Conservation (phyloP, 2,329 filamentous ascomycete species). For the Celoporthe dispersa region DNA sequence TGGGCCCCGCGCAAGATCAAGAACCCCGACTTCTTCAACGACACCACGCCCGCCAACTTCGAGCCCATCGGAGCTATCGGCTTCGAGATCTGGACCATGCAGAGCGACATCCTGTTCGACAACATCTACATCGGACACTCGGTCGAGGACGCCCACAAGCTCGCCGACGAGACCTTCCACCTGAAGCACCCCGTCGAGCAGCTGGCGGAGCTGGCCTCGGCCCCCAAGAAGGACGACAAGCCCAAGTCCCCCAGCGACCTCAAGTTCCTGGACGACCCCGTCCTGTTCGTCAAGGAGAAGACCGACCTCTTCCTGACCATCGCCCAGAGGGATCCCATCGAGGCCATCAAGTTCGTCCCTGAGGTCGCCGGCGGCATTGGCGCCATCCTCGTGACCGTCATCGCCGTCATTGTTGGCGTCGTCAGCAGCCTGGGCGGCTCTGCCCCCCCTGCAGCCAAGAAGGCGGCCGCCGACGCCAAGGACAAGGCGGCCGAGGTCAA, state of each 20-base stretch:
- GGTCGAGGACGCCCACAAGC: slow-evolving; percentile 84
- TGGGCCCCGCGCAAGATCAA: slow-evolving; percentile 96
- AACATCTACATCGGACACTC: slow-evolving; percentile 99
- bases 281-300: slow-evolving; percentile 90
- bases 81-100: slow-evolving; percentile 99
- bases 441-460: slow-evolving; percentile 74
- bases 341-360: slow-evolving; percentile 87
- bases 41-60: slow-evolving; percentile 95
- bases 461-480: slow-evolving; percentile 66
- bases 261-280: slow-evolving; percentile 88
- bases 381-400: slow-evolving; percentile 69
- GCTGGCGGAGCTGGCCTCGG: slow-evolving; percentile 75
- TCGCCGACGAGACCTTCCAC: slow-evolving; percentile 88
- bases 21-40: slow-evolving; percentile 96
- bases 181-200: slow-evolving; percentile 85
- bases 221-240: slow-evolving; percentile 71
- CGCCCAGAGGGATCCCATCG: slow-evolving; percentile 77
- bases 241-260: slow-evolving; percentile 76
- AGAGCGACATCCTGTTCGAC: slow-evolving; percentile 97
- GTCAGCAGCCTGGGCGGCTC: slow-evolving; percentile 63
- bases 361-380: slow-evolving; percentile 84
- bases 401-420: slow-evolving; percentile 72
- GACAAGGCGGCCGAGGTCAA: slow-evolving; percentile 77
- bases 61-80: slow-evolving; percentile 98
- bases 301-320: slow-evolving; percentile 87